Evolutionary conservation across 768 basidiomycete genomes (phyloP), one percentile per base, ranked within the genome.

Genomic region (Panellus pusillus): DNA sequence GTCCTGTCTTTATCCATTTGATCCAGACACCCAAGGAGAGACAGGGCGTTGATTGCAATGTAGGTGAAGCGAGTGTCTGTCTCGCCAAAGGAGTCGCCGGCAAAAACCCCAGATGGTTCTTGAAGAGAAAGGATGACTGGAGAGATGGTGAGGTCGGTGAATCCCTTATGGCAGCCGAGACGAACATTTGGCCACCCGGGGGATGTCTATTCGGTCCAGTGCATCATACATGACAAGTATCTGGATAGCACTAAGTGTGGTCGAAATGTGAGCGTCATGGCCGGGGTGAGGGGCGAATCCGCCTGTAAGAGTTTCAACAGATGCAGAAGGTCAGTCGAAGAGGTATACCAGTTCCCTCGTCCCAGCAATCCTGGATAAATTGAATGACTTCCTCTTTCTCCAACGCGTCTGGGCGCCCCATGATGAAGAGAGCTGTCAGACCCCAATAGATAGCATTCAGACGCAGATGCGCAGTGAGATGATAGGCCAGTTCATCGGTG

Each of bases 371-470:
- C 84, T 94, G 81, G 47, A 98, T 93, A 67, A 91, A 98, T 2
- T 79, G 78, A 28, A 98, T 80, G 80, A 91, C 91, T 58, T 92
- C 93, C 20, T 92, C 83, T 37, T 86, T 73, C 61, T 89, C 80
- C 47, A 99, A 74, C 0, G 92, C 92, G 44, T 94, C 88, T 50
- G 82, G 74, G 41, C 79, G 80, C 1, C 79, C 82, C 86, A 98
- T 89, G 42, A 93, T 75, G 35, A 80, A 89, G 3, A 96, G 73
- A 0, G 97, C 93, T 0, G 89, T 93, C 37, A 94, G 74, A 8
- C 93, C 97, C 97, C 97, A 99, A 70, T 97, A 99, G 8, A 98
- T 77, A 2, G 94, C 96, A 68, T 98, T 98, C 71, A 99, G 76
- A 7, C 96, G 89, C 7, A 98, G 80, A 70, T 99, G 97, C 12